Percentiles rank a stretch among this genome's conserved stretches.
These are phyloP conservation scores for Herpetomonas samuelpessoai DNA, from an alignment of 208 protist species.

Conservation along the genomic window DNA sequence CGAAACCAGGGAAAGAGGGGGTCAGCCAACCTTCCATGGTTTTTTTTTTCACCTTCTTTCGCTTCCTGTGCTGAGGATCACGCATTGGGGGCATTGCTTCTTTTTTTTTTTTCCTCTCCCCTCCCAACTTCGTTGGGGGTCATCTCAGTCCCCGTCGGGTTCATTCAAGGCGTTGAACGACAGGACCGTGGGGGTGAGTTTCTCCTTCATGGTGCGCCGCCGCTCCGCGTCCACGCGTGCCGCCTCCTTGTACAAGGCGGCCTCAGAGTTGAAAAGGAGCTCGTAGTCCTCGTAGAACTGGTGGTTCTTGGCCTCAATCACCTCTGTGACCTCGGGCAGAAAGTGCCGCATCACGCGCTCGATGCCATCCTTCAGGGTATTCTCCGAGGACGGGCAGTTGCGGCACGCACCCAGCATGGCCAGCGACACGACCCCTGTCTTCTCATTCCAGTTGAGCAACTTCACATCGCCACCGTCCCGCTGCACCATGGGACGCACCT, in stretches of 20 bases:
- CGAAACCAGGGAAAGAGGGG: too few relatives aligned
- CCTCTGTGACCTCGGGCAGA: constrained; percentile 86
- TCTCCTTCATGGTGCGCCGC: constrained; percentile 29
- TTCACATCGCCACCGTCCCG: constrained; percentile 92
- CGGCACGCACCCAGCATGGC: constrained; percentile 91
- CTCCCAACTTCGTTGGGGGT: not conserved
- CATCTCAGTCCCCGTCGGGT: constrained; percentile 68
- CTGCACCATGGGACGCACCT: constrained; percentile 92
- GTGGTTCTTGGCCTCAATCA: constrained; percentile 68
- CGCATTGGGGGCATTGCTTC: too few relatives aligned
- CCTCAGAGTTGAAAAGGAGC: constrained; percentile 77
- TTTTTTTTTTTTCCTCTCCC: not conserved
- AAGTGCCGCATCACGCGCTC: constrained; percentile 93
- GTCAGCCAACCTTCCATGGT: too few relatives aligned
- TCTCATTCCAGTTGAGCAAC: constrained; percentile 80
- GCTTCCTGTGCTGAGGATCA: too few relatives aligned
- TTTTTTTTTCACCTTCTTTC: too few relatives aligned
- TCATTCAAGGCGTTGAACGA: constrained; percentile 78
- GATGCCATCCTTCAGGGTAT: constrained; percentile 91
- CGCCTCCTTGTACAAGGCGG: constrained; percentile 72
- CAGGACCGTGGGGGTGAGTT: constrained; percentile 55
- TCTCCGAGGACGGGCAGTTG: constrained; percentile 85
- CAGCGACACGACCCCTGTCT: constrained; percentile 86
- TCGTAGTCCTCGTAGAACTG: constrained; percentile 84
- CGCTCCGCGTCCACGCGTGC: constrained; percentile 58